Conservation (phyloP, 352 stramenopile genomes). For the Globisporangium emineosum region DNA sequence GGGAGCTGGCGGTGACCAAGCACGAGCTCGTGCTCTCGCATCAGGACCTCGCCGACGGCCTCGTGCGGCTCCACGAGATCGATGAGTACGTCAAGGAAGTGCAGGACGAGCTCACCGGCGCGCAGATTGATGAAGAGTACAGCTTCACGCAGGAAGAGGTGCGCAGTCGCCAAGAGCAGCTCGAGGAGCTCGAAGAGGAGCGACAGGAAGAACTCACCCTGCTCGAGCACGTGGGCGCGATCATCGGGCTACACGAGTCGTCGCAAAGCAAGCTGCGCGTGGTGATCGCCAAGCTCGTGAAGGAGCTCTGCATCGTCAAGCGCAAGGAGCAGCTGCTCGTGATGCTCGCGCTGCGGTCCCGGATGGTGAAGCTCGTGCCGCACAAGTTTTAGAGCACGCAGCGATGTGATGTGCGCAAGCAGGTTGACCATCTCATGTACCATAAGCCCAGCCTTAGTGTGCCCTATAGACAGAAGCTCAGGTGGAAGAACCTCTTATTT, state of each 20-base stretch:
- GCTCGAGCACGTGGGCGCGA: conserved; percentile 44
- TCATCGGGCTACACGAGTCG: conserved; percentile 44
- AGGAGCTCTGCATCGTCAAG: conserved; percentile 38
- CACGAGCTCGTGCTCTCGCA: conserved; percentile 42
- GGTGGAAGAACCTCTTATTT: background rate
- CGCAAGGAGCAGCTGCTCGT: conserved; percentile 52
- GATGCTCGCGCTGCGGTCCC: conserved; percentile 44
- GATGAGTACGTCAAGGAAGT: conserved; percentile 54
- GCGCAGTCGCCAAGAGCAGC: conserved; percentile 41
- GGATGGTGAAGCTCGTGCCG: conserved; percentile 48
- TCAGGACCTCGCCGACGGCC: conserved; percentile 51
- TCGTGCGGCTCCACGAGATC: conserved; percentile 58
- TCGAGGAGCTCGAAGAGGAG: conserved; percentile 57
- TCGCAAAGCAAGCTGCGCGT: conserved; percentile 37
- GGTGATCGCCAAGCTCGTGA: conserved; percentile 37
- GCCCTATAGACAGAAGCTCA: conserved; percentile 1
- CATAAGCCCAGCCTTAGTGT: background rate
- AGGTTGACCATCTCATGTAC: conserved; percentile 1
- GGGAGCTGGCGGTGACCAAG: conserved; percentile 33
- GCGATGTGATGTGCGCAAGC: too few species aligned
- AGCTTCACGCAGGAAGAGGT: conserved; percentile 25
- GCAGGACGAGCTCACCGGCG: conserved; percentile 31
- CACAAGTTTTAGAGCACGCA: conserved; percentile 45
- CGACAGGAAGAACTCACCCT: conserved; percentile 58
- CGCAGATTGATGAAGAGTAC: conserved; percentile 19